phyloP scores from a whole-genome alignment of 2,329 filamentous ascomycete genomes.

The Aspergillus sp. region DNA sequence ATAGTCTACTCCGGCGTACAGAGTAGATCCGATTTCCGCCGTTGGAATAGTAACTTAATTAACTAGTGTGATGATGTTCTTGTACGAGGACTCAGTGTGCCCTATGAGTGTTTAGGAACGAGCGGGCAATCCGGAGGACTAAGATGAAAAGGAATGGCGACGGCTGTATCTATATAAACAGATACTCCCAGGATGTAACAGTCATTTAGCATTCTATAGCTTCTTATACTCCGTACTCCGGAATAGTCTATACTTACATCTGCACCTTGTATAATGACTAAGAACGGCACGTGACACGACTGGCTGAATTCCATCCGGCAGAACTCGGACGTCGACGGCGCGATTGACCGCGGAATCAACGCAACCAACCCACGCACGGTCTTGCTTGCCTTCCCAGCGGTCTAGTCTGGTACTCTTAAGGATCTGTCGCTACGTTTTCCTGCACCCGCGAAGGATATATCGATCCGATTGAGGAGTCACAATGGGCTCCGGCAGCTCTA shows the following conservation, averaged over 20 bases:
- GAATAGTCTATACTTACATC: background rate
- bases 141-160: too few relatives aligned
- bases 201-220: too few relatives aligned
- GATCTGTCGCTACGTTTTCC: background rate
- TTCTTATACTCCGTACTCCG: background rate
- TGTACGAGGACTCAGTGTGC: too few relatives aligned
- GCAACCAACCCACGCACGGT: background rate
- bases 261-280: background rate
- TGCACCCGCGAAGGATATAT: background rate
- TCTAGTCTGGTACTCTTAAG: background rate
- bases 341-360: background rate
- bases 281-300: background rate
- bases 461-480: conserved; percentile 5
- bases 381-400: background rate
- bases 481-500: conserved; percentile 58
- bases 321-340: background rate
- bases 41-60: too few relatives aligned
- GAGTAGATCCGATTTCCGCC: too few relatives aligned
- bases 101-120: too few relatives aligned
- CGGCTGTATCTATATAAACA: too few relatives aligned
- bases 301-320: conserved; percentile 1
- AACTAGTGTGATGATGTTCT: too few relatives aligned
- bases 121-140: too few relatives aligned
- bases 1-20: too few relatives aligned
- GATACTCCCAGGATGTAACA: too few relatives aligned